Conservation (phyloP, 2,329 filamentous ascomycete species). For the Fusarium lyarnte region DNA sequence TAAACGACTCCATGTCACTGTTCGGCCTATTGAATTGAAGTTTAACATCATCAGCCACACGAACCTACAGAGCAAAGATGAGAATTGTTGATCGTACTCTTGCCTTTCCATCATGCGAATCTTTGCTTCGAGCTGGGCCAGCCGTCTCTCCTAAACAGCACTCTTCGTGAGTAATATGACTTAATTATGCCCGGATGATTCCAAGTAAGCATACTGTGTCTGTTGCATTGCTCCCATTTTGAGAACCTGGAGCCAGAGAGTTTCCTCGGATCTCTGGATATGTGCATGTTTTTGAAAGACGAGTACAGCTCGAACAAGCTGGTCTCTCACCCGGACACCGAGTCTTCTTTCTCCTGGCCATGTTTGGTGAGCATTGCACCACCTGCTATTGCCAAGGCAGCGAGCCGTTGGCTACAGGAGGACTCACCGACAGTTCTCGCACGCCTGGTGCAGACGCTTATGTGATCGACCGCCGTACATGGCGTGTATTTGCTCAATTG, state of each 20-base stretch:
- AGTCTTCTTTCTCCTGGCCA: neutral
- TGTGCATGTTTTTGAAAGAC: neutral
- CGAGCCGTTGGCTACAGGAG: rapidly evolving
- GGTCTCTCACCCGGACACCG: slow-evolving; percentile 2
- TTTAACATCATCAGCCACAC: too few relatives aligned
- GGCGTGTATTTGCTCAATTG: neutral
- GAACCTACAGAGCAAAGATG: neutral
- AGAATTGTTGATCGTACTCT: neutral
- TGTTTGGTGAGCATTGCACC: neutral
- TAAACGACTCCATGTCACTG: neutral
- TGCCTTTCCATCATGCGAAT: neutral
- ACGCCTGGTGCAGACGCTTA: neutral
- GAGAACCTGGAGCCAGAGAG: too few relatives aligned
- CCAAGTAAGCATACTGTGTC: neutral
- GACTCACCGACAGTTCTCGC: slow-evolving; percentile 4
- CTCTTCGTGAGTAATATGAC: neutral
- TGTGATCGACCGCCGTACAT: neutral
- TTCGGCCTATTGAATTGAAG: neutral
- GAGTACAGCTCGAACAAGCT: neutral
- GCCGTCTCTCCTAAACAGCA: neutral
- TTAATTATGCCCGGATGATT: neutral
- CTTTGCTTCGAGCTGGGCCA: neutral
- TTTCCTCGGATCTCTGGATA: neutral
- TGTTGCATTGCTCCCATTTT: neutral
- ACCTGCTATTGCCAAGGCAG: rapidly evolving